These are phyloP conservation scores for Lumnitzera racemosa DNA, from an alignment of 345 rosid genomes.

Conservation along the genomic window DNA sequence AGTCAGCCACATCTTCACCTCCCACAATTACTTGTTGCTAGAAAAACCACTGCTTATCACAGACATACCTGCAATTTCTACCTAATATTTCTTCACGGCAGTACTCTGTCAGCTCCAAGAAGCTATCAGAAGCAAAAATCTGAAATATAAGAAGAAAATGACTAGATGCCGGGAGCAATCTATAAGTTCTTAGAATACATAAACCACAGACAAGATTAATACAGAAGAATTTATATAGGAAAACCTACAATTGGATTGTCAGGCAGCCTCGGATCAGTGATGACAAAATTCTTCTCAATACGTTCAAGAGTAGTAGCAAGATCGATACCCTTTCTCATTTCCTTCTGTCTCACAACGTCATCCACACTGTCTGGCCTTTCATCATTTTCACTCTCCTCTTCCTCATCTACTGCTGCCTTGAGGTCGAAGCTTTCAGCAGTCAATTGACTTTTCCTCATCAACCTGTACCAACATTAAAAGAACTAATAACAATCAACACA, in stretches of 20 bases:
- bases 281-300: conserved; percentile 96
- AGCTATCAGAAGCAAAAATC: conserved; percentile 98
- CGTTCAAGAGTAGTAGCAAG: conserved; percentile 97
- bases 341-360: conserved; percentile 75
- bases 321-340: conserved; percentile 98
- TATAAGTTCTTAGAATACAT: background rate
- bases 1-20: too few species aligned
- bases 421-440: conserved; percentile 33
- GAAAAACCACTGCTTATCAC: background rate
- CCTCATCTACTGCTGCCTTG: conserved; percentile 23
- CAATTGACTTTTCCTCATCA: conserved; percentile 42
- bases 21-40: too few species aligned
- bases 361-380: conserved; percentile 70
- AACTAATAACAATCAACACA: background rate
- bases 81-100: conserved; percentile 97
- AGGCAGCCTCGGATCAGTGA: conserved; percentile 94
- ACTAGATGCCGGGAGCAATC: background rate
- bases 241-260: conserved; percentile 93
- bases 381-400: conserved; percentile 42
- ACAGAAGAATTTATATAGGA: background rate
- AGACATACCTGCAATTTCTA: conserved; percentile 79
- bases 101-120: conserved; percentile 93
- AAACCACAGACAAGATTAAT: too few species aligned
- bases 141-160: conserved; percentile 19
- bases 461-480: conserved; percentile 21